phyloP scores from a whole-genome alignment of 176 grass and related monocot species.

The Hordeum vulgare region MorexV3_pseudomolecules_assembly NC_058523.1:320331767-320332266 shows the following conservation, averaged over 20 bases:
- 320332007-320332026: slow-evolving; percentile 68
- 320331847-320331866: slow-evolving; percentile 11
- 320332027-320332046: slow-evolving; percentile 69
- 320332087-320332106: slow-evolving; percentile 67
- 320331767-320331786: background rate
- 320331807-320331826: slow-evolving; percentile 10
- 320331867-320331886: background rate
- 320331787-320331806: background rate
- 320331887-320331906: background rate
- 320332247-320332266: slow-evolving; percentile 54
- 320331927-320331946: slow-evolving; percentile 33
- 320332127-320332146: slow-evolving; percentile 55
- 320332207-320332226: slow-evolving; percentile 62
- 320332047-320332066: slow-evolving; percentile 53
- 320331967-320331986: slow-evolving; percentile 76
- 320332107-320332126: slow-evolving; percentile 80
- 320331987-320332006: slow-evolving; percentile 82
- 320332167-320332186: slow-evolving; percentile 65
- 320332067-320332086: slow-evolving; percentile 75
- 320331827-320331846: background rate
- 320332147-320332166: slow-evolving; percentile 73
- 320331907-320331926: background rate
- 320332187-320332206: slow-evolving; percentile 75
- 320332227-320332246: slow-evolving; percentile 81
- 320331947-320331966: slow-evolving; percentile 77